phyloP scores from a whole-genome alignment of 31 red algal species.

The Bonnemaisonia californica region DNA sequence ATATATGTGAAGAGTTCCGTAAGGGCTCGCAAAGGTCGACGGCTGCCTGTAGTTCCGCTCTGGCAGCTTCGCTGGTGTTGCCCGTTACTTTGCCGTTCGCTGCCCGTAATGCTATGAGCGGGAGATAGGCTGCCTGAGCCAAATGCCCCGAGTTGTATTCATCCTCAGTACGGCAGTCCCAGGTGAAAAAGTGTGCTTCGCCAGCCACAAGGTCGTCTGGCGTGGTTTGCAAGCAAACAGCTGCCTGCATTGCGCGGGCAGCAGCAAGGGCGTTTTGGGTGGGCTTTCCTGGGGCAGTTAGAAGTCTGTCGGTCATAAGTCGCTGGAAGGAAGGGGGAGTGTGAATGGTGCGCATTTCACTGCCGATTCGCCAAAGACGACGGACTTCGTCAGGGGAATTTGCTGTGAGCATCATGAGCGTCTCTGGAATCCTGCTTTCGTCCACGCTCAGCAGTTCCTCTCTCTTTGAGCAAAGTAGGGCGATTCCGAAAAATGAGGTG shows the following conservation, averaged over 20 bases:
- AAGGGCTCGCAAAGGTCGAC: constrained; percentile 77
- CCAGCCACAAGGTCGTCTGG: constrained; percentile 66
- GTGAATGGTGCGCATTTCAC: constrained; percentile 54
- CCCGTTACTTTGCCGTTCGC: constrained; percentile 48
- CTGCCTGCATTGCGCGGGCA: constrained; percentile 74
- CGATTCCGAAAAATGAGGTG: constrained; percentile 76
- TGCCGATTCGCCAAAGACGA: constrained; percentile 65
- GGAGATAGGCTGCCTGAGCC: constrained; percentile 80
- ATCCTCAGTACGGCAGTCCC: constrained; percentile 86
- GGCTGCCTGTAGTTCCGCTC: constrained; percentile 52
- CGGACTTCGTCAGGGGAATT: constrained; percentile 71
- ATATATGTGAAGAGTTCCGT: constrained; percentile 71
- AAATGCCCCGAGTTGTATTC: constrained; percentile 82
- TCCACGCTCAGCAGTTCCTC: constrained; percentile 57
- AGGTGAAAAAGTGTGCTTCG: constrained; percentile 73
- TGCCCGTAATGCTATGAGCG: constrained; percentile 68
- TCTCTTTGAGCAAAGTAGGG: constrained; percentile 66
- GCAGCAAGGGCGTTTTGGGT: constrained; percentile 56
- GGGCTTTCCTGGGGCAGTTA: constrained; percentile 36
- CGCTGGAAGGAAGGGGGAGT: constrained; percentile 84
- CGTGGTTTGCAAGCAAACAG: constrained; percentile 79
- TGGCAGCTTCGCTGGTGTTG: constrained; percentile 41
- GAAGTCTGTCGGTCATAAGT: constrained; percentile 71
- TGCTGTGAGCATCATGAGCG: constrained; percentile 82
- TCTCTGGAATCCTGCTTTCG: constrained; percentile 83